Evolutionary conservation across 495 filamentous ascomycete genomes (phyloP).

Genomic region (Hypoxylon intermedium): DNA sequence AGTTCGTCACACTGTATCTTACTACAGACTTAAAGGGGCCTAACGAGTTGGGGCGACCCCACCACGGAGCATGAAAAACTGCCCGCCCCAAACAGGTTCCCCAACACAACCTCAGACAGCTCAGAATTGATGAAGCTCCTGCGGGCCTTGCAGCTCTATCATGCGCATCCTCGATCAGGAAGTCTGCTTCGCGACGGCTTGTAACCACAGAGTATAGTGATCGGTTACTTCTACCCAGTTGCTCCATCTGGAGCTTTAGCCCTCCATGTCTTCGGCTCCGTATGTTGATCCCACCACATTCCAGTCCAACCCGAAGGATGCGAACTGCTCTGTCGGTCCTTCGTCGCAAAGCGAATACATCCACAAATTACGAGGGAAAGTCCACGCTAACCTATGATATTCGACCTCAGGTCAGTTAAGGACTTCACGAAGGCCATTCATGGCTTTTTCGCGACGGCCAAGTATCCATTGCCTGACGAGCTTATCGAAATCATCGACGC

Average conservation of each 20-base stretch:
- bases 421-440: slow-evolving; percentile 68
- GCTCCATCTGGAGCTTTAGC: slow-evolving; percentile 30
- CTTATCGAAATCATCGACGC: slow-evolving; percentile 62
- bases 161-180: slow-evolving; percentile 20
- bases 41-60: slow-evolving; percentile 20
- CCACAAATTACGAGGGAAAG: slow-evolving; percentile 1
- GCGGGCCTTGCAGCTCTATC: slow-evolving; percentile 33
- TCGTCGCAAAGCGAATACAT: slow-evolving; percentile 2
- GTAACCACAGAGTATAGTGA: slow-evolving; percentile 6
- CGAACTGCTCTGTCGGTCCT: slow-evolving; percentile 1
- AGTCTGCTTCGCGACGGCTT: slow-evolving; percentile 26
- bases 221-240: slow-evolving; percentile 11
- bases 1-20: slow-evolving; percentile 17
- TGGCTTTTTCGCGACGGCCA: slow-evolving; percentile 57
- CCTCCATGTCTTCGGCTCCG: slow-evolving; percentile 42
- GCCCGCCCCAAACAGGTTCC: neutral
- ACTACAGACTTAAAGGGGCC: slow-evolving; percentile 19
- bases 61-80: slow-evolving; percentile 19
- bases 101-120: neutral
- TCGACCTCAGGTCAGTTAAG: slow-evolving; percentile 57
- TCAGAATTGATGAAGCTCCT: slow-evolving; percentile 21
- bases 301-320: neutral
- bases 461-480: slow-evolving; percentile 67
- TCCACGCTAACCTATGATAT: slow-evolving; percentile 18
- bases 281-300: slow-evolving; percentile 27